Evolutionary conservation across 495 filamentous ascomycete genomes (phyloP).

Genomic region (Trichocladium antarcticum): DNA sequence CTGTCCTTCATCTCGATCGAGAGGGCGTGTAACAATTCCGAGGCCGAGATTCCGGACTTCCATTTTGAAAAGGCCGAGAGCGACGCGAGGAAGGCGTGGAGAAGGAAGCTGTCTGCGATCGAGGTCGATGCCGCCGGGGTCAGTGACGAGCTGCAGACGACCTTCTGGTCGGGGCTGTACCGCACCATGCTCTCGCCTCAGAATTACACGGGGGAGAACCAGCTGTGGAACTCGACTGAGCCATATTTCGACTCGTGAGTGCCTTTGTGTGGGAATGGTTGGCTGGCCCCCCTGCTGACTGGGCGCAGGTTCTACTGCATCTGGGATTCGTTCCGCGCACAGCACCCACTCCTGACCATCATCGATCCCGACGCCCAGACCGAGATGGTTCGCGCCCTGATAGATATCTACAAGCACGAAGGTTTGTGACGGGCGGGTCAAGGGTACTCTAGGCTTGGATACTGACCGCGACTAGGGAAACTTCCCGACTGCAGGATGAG

Average conservation of each 20-base stretch:
- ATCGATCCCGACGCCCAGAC: conserved; percentile 55
- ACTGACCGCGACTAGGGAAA: conserved; percentile 27
- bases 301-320: conserved; percentile 51
- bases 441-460: conserved; percentile 12
- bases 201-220: conserved; percentile 68
- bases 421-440: conserved; percentile 31
- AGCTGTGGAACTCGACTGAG: conserved; percentile 55
- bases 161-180: conserved; percentile 61
- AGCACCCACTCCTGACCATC: conserved; percentile 57
- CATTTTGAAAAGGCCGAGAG: conserved; percentile 46
- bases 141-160: conserved; percentile 44
- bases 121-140: conserved; percentile 44
- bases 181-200: conserved; percentile 55
- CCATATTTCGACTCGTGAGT: conserved; percentile 59
- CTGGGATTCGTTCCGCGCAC: conserved; percentile 63
- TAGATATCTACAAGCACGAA: conserved; percentile 60
- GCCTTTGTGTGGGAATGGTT: conserved; percentile 39
- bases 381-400: conserved; percentile 52
- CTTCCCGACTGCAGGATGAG: conserved; percentile 49
- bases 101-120: conserved; percentile 47
- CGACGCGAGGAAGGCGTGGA: conserved; percentile 47
- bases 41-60: conserved; percentile 50
- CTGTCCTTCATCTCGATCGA: conserved; percentile 54
- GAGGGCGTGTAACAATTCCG: conserved; percentile 53
- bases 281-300: conserved; percentile 1